Conservation (phyloP, 331 rosid genomes). For the Malus hybrid region DNA sequence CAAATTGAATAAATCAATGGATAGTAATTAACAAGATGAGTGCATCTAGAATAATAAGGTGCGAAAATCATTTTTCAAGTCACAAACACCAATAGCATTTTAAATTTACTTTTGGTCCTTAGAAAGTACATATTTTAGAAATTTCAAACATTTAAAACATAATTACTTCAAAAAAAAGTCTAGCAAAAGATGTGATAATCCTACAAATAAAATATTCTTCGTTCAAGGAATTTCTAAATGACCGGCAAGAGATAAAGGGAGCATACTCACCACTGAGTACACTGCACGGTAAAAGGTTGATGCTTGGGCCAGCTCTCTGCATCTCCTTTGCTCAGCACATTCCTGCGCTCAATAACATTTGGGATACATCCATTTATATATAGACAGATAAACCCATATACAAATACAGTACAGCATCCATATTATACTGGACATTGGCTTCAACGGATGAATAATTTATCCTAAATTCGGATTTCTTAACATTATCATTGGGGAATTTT, state of each 20-base stretch:
- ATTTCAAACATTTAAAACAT: background rate
- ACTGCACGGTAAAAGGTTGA: conserved; percentile 20
- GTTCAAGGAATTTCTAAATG: background rate
- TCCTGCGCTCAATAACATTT: conserved; percentile 4
- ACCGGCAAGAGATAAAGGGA: background rate
- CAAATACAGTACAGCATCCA: background rate
- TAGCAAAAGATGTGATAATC: background rate
- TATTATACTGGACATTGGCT: background rate
- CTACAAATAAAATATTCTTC: background rate
- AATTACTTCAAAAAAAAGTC: background rate
- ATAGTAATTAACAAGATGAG: background rate
- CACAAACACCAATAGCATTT: background rate
- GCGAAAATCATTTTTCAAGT: background rate
- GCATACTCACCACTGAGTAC: conserved; percentile 23
- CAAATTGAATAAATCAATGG: no score
- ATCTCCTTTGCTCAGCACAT: conserved; percentile 1
- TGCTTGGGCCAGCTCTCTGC: conserved; percentile 9
- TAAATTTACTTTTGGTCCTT: background rate
- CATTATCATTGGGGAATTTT: background rate
- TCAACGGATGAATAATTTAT: background rate
- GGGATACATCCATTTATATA: background rate
- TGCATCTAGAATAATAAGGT: no score
- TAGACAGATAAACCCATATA: background rate
- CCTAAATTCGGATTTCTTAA: background rate
- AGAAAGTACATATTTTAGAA: background rate